A percentile compares a stretch with the other conserved stretches of the same genome.
Conservation (phyloP, 352 stramenopile genomes). For the Globisporangium iwayamae region DNA sequence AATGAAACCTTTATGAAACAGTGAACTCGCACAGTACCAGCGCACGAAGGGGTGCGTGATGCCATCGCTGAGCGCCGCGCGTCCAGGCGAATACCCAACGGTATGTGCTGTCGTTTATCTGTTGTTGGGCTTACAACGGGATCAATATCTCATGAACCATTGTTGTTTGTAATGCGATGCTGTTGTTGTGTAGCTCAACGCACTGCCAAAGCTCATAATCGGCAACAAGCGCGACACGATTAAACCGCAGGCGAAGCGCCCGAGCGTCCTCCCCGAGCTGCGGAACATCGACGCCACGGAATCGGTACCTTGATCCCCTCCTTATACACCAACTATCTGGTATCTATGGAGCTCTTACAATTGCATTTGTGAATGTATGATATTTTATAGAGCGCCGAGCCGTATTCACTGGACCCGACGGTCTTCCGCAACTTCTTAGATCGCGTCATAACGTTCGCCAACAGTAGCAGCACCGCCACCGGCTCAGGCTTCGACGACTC, state of each 20-base stretch:
- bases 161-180: neutral
- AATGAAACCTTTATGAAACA: constrained; percentile 2
- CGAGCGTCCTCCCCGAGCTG: constrained; percentile 35
- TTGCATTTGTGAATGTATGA: neutral
- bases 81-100: constrained; percentile 32
- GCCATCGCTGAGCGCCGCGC: constrained; percentile 22
- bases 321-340: neutral
- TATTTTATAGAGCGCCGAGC: constrained; percentile 45
- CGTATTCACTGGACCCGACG: constrained; percentile 45
- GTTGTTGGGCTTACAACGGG: neutral
- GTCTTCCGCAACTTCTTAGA: constrained; percentile 64
- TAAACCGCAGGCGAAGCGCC: constrained; percentile 24
- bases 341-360: neutral
- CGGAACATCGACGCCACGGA: constrained; percentile 50
- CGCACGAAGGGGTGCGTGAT: constrained; percentile 55
- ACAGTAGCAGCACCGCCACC: constrained; percentile 16
- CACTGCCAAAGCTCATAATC: constrained; percentile 74
- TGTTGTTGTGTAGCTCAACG: constrained; percentile 25
- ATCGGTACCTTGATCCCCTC: constrained; percentile 28
- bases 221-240: constrained; percentile 77
- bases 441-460: constrained; percentile 55
- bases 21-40: constrained; percentile 46
- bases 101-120: constrained; percentile 15
- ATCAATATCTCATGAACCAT: neutral
- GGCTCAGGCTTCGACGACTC: constrained; percentile 12